These are phyloP conservation scores for Capsella rubella DNA, from an alignment of 441 rosid species.

Conservation along the genomic window DNA sequence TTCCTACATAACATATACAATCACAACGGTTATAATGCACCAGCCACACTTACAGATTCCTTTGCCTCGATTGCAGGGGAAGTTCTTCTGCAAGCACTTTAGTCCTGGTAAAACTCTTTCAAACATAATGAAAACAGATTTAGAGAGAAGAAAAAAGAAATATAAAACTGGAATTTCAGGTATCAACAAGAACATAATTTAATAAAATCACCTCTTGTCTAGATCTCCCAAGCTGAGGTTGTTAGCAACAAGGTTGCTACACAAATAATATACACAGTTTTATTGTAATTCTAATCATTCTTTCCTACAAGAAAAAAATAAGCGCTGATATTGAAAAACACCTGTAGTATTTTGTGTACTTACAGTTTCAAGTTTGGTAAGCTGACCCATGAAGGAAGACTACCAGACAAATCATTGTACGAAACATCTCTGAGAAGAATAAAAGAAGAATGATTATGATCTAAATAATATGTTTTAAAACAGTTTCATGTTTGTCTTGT, in stretches of 20 bases:
- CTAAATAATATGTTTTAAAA: background rate
- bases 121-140: background rate
- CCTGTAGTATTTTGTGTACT: conserved; percentile 19
- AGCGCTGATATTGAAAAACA: background rate
- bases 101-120: conserved; percentile 50
- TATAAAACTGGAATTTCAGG: background rate
- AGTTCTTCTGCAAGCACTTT: conserved; percentile 66
- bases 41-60: conserved; percentile 50
- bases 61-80: conserved; percentile 56
- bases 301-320: too few relatives aligned
- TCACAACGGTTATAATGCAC: background rate
- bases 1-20: background rate
- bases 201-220: background rate
- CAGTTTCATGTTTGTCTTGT: conserved; percentile 35
- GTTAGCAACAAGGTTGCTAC: background rate
- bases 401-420: conserved; percentile 65
- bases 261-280: background rate
- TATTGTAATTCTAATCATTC: too few relatives aligned
- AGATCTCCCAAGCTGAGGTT: background rate
- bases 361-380: conserved; percentile 55
- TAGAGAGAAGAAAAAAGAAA: background rate
- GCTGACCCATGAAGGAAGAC: conserved; percentile 67
- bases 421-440: conserved; percentile 68
- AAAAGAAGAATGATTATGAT: background rate
- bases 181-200: background rate